These are phyloP conservation scores for Pyrenochaeta sp. DNA, from an alignment of 2,329 filamentous ascomycete genomes.

Conservation along the genomic window DNA sequence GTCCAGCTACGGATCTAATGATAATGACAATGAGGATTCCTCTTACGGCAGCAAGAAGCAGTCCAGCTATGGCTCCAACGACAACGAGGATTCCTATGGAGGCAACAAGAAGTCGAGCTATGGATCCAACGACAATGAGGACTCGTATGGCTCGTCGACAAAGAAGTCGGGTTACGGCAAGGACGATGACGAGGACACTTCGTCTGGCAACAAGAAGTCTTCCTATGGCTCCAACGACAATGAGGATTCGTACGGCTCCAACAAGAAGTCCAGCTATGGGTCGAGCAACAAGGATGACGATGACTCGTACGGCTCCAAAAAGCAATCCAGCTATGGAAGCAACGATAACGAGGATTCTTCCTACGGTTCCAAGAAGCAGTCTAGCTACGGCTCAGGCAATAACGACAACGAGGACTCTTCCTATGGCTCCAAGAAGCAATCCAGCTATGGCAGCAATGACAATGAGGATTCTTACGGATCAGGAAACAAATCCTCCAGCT, in stretches of 20 bases:
- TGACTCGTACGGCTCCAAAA: conserved; percentile 8
- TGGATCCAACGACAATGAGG: conserved; percentile 10
- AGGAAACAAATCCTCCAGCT: not conserved
- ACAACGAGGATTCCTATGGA: conserved; percentile 3
- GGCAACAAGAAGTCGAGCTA: conserved; percentile 2
- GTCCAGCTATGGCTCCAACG: not conserved
- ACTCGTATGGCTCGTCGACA: conserved; percentile 3
- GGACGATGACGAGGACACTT: conserved; percentile 6
- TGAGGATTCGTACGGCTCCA: conserved; percentile 12
- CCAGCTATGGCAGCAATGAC: conserved; percentile 7
- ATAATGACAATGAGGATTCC: conserved; percentile 3
- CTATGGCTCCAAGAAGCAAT: conserved; percentile 4
- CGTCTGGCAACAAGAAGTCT: conserved; percentile 11
- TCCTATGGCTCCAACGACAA: conserved; percentile 10
- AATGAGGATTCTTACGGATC: conserved; percentile 15
- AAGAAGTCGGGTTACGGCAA: conserved; percentile 16
- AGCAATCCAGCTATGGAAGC: conserved; percentile 2
- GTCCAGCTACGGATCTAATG: not conserved
- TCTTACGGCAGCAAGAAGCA: conserved; percentile 14
- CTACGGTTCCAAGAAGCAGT: not conserved
- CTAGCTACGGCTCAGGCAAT: not conserved
- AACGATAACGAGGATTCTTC: not conserved
- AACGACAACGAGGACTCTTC: not conserved
- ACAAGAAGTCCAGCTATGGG: conserved; percentile 3
- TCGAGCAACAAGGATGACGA: not conserved